These are phyloP conservation scores for Casuarina cunninghamiana DNA, from an alignment of 306 rosid species.

Conservation along the genomic window DNA sequence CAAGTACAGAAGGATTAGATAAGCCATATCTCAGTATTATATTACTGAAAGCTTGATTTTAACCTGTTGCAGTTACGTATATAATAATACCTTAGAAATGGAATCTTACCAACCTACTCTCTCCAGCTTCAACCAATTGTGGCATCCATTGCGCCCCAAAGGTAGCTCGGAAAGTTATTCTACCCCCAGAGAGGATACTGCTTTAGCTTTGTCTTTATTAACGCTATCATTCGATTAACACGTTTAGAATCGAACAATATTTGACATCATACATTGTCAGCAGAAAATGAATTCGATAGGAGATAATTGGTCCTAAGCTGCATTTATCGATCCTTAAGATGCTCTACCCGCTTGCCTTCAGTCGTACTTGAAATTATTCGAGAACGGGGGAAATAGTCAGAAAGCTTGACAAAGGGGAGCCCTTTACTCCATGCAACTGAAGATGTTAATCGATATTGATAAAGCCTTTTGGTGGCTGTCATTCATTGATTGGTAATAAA, in stretches of 20 bases:
- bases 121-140: too few species aligned
- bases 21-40: not conserved
- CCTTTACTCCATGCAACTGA: too few species aligned
- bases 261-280: not conserved
- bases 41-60: not conserved
- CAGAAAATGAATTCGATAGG: not conserved
- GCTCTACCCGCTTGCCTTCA: not conserved
- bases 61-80: not conserved
- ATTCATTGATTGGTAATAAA: too few species aligned
- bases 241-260: not conserved
- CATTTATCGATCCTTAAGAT: not conserved
- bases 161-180: too few species aligned
- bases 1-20: not conserved
- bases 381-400: not conserved
- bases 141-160: too few species aligned
- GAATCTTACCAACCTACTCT: not conserved
- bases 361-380: not conserved
- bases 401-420: not conserved
- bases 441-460: too few species aligned
- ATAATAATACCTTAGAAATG: not conserved
- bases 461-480: too few species aligned
- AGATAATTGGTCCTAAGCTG: not conserved
- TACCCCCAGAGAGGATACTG: too few species aligned
- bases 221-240: not conserved
- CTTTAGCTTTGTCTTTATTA: not conserved